Evolutionary conservation across 345 rosid species (phyloP).

Genomic region (Acer saccharum): DNA sequence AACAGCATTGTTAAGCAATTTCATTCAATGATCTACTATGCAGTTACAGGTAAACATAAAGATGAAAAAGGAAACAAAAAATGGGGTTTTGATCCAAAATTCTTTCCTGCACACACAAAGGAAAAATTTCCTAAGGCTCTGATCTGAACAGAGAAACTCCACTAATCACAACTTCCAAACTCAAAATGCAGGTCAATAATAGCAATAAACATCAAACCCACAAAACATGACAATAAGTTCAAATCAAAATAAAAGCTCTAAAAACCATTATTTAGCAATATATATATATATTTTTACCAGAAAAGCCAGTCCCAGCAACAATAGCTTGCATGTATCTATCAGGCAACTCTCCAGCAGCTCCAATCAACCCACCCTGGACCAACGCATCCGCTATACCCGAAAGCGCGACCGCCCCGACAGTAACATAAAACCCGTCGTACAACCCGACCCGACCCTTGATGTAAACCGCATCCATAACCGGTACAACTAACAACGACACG

Average conservation of each 20-base stretch:
- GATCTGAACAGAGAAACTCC: neutral
- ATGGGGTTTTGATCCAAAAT: neutral
- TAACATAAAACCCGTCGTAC: slow-evolving; percentile 64
- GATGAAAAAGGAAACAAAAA: neutral
- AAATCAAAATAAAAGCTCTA: neutral
- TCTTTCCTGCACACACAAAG: neutral
- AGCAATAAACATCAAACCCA: neutral
- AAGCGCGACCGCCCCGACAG: slow-evolving; percentile 54
- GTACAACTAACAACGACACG: slow-evolving; percentile 67
- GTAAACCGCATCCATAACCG: slow-evolving; percentile 69
- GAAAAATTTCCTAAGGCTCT: neutral
- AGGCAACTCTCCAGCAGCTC: slow-evolving; percentile 93
- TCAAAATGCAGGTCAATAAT: neutral
- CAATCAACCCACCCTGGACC: slow-evolving; percentile 87
- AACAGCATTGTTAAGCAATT: neutral
- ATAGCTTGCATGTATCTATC: slow-evolving; percentile 92
- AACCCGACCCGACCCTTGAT: slow-evolving; percentile 80
- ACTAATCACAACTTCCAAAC: neutral
- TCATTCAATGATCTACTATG: neutral
- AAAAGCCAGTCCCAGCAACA: slow-evolving; percentile 94
- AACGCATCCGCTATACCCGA: slow-evolving; percentile 84
- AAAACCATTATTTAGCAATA: neutral
- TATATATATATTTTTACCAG: no score
- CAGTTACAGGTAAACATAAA: neutral
- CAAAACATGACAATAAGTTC: neutral